Evolutionary conservation across 2,329 filamentous ascomycete genomes (phyloP).

Genomic region (Cercospora zeina): DNA sequence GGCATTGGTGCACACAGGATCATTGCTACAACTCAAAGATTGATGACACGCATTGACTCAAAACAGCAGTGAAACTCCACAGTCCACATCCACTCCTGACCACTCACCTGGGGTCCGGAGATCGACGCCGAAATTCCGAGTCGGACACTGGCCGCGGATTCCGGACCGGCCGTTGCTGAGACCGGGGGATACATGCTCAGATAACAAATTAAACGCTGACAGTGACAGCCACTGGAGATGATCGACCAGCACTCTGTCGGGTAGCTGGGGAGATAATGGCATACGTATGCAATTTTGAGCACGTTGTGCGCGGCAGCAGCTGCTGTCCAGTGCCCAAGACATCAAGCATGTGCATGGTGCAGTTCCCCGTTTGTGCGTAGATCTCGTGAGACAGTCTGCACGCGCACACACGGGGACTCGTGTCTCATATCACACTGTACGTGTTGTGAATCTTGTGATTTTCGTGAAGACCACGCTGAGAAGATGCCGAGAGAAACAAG

Average conservation of each 20-base stretch:
- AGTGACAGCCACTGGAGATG: not conserved
- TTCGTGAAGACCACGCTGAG: not conserved
- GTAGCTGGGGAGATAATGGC: not conserved
- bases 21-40: not conserved
- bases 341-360: not conserved
- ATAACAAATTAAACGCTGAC: conserved; percentile 6
- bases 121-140: conserved; percentile 1
- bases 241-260: not conserved
- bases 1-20: not conserved
- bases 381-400: not conserved
- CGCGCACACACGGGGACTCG: not conserved
- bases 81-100: not conserved
- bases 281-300: conserved; percentile 1
- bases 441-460: too few species aligned
- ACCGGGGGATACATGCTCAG: conserved; percentile 1
- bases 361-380: not conserved
- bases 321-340: not conserved
- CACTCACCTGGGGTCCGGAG: not conserved
- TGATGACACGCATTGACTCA: not conserved
- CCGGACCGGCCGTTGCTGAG: conserved; percentile 4
- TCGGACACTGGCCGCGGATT: not conserved
- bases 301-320: not conserved
- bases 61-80: not conserved
- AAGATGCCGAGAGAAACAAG: not conserved
- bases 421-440: not conserved